Conservation (phyloP, 2,329 filamentous ascomycete species). For the Neopestalotiopsis rosae region DNA sequence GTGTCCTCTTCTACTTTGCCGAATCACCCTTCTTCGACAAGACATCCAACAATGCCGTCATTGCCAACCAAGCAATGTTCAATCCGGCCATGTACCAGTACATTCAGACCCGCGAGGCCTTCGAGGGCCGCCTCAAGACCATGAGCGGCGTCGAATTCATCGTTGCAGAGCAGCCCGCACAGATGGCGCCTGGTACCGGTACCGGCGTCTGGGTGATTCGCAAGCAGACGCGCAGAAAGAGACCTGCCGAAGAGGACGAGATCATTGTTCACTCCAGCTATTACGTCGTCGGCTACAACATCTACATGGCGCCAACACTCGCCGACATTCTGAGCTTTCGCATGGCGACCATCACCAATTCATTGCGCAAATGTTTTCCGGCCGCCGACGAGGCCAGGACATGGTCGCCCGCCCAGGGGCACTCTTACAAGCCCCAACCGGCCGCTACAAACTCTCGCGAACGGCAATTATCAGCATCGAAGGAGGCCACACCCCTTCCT, state of each 20-base stretch:
- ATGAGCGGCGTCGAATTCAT: constrained; percentile 73
- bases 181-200: constrained; percentile 63
- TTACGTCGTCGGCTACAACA: constrained; percentile 69
- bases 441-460: constrained; percentile 28
- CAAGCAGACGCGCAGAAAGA: constrained; percentile 69
- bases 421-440: constrained; percentile 52
- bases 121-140: constrained; percentile 65
- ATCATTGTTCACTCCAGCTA: constrained; percentile 65
- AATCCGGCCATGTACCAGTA: constrained; percentile 63
- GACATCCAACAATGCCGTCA: constrained; percentile 70
- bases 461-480: constrained; percentile 44
- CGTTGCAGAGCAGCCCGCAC: constrained; percentile 68
- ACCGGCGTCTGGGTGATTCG: constrained; percentile 74
- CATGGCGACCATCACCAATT: constrained; percentile 61
- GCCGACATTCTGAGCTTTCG: constrained; percentile 64
- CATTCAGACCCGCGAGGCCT: constrained; percentile 65
- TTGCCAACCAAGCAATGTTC: constrained; percentile 66
- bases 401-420: constrained; percentile 61
- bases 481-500: constrained; percentile 54
- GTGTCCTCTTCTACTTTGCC: constrained; percentile 71
- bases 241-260: constrained; percentile 60
- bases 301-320: constrained; percentile 69
- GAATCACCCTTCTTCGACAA: constrained; percentile 71
- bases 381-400: constrained; percentile 54
- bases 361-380: constrained; percentile 58